A percentile compares a stretch with the other conserved stretches of the same genome.
Conservation (phyloP, 805 yeast genomes). For the Saccharomyces kudriavzevii region DNA sequence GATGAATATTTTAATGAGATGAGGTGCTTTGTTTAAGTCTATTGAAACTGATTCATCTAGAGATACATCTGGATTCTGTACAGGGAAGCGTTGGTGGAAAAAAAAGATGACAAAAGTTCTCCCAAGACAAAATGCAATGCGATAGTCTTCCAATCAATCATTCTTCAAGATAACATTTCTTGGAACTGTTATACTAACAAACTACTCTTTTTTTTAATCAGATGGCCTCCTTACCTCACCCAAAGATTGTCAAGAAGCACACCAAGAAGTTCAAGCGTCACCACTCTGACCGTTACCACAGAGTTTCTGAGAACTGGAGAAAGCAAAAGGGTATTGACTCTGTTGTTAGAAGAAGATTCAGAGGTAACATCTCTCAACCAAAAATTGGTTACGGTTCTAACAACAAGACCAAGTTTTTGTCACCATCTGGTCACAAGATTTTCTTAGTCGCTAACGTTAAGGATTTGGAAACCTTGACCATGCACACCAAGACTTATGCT, state of each 20-base stretch:
- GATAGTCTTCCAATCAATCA: not conserved
- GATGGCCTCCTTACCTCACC: slow-evolving; percentile 98
- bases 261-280: slow-evolving; percentile 98
- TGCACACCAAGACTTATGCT: slow-evolving; percentile 98
- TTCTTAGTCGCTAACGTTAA: slow-evolving; percentile 85
- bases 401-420: slow-evolving; percentile 94
- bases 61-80: not conserved
- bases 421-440: slow-evolving; percentile 97
- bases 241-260: slow-evolving; percentile 99
- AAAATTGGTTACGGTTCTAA: slow-evolving; percentile 99
- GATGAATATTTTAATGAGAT: not conserved
- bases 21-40: not conserved
- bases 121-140: not conserved
- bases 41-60: not conserved
- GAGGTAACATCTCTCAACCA: slow-evolving; percentile 99
- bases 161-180: not conserved
- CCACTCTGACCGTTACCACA: slow-evolving; percentile 98
- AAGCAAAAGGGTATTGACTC: slow-evolving; percentile 99
- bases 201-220: slow-evolving; percentile 3
- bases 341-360: slow-evolving; percentile 99
- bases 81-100: not conserved
- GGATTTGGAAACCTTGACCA: slow-evolving; percentile 89
- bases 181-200: slow-evolving; percentile 3
- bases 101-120: not conserved
- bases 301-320: slow-evolving; percentile 99